phyloP scores from a whole-genome alignment of 2,329 filamentous ascomycete genomes.

The Hymenoscyphus occultus region DNA sequence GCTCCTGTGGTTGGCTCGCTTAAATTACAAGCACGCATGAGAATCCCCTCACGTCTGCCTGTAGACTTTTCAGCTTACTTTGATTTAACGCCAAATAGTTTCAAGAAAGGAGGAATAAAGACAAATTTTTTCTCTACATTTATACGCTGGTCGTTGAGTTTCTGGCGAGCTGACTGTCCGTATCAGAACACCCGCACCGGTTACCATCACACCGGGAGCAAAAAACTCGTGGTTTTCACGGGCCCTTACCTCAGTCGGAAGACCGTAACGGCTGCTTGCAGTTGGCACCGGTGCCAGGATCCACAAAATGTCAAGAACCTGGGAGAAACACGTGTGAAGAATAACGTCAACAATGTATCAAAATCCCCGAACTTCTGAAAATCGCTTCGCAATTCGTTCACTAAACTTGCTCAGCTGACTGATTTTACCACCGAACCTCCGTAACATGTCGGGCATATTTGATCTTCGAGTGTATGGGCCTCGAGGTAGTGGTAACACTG shows the following conservation, averaged over 20 bases:
- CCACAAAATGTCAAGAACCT: neutral
- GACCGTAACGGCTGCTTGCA: conserved; percentile 2
- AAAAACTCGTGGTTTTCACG: neutral
- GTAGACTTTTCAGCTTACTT: neutral
- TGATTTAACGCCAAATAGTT: neutral
- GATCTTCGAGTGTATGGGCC: neutral
- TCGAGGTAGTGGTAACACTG: neutral
- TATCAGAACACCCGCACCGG: neutral
- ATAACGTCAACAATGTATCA: neutral
- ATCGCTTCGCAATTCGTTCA: neutral
- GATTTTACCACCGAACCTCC: neutral
- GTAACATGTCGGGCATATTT: neutral
- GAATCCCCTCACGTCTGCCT: neutral
- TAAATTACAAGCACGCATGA: neutral
- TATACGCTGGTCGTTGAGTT: neutral
- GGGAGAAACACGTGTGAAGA: neutral
- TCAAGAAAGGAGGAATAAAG: neutral
- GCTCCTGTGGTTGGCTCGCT: neutral
- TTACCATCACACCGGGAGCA: conserved; percentile 2
- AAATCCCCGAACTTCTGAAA: neutral
- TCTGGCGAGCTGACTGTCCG: neutral
- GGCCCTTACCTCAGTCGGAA: neutral
- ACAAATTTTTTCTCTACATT: neutral
- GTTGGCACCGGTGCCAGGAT: neutral
- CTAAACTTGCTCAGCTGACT: neutral